Evolutionary conservation across 225 moss, liverwort and hornwort species (phyloP), one percentile per base, ranked within the genome.

Genomic region (Polytrichum commune): DNA sequence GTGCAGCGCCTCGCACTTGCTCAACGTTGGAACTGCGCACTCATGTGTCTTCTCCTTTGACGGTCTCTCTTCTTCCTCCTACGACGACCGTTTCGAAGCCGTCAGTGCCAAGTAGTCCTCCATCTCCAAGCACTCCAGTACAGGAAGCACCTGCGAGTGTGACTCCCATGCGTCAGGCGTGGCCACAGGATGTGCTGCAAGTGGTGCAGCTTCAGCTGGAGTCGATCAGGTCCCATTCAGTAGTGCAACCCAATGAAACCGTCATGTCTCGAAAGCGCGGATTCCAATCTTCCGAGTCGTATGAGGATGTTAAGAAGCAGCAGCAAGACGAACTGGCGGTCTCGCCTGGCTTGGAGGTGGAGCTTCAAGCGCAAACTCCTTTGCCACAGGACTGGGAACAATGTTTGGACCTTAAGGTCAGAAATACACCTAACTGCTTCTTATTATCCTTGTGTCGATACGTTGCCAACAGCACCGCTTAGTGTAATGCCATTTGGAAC

Each of bases 371-470:
- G 0, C 84, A 85, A 53, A 68, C 88, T 6, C 82, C 88, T 54
- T 78, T 88, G 68, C 84, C 88, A 1, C 70, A 76, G 62, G 81
- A 88, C 61, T 88, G 88, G 88, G 88, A 88, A 69, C 88, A 88
- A 78, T 68, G 79, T 29, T 6, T 88, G 68, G 73, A 88, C 71
- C 82, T 88, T 22, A 85, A 76, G 88, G 88, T 88, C 4, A 53
- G 68, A 68, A 4, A 53, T 9, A 55, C 27, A 0, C 58, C 46
- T 46, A 46, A 46, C 13, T 46, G 46, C 58, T 1, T 58, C 58
- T 6, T 58, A 20, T 58, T 58, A 58, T 58, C 22, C 3, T 24
- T 24, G 20, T 58, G 6, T 58, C 58, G 58, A 6, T 22, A 1
- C 22, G 58, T 23, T 24, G 8, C 58, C 22, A 20, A 58, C 16